Conservation (phyloP, 345 rosid species). For the Aethionema arabicum region DNA sequence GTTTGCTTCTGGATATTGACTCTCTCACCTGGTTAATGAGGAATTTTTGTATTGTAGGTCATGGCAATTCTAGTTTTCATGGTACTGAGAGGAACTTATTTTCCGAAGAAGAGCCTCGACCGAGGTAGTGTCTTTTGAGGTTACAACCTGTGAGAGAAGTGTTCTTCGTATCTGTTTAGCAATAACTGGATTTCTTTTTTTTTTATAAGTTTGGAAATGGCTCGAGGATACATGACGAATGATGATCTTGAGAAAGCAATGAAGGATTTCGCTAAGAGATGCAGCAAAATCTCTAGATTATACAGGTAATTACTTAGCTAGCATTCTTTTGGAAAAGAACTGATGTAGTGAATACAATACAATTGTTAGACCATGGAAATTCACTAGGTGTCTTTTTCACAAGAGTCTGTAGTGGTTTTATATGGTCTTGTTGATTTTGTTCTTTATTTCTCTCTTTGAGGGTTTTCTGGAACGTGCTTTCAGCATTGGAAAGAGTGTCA, state of each 20-base stretch:
- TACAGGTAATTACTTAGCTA: conserved; percentile 62
- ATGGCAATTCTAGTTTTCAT: conserved; percentile 33
- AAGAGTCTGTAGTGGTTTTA: background rate
- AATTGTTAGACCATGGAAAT: background rate
- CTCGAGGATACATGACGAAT: conserved; percentile 76
- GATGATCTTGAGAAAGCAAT: conserved; percentile 74
- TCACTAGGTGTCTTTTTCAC: background rate
- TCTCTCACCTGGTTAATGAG: background rate
- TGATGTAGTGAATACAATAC: background rate
- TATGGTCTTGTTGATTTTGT: conserved; percentile 55
- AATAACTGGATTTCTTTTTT: conserved; percentile 5
- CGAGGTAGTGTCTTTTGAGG: conserved; percentile 40
- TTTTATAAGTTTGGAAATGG: conserved; percentile 43
- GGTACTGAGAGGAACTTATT: conserved; percentile 47
- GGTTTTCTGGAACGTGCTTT: conserved; percentile 54
- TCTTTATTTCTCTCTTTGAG: conserved; percentile 76
- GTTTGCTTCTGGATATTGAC: background rate
- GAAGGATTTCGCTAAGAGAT: conserved; percentile 65
- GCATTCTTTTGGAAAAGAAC: background rate
- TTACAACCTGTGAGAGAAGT: conserved; percentile 7
- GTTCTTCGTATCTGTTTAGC: background rate
- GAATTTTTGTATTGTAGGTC: conserved; percentile 29
- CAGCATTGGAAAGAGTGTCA: conserved; percentile 93
- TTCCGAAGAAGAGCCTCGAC: conserved; percentile 34
- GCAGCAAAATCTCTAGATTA: conserved; percentile 73